Evolutionary conservation across 305 asterid genomes (phyloP).

Genomic region (Fraxinus ornus): DNA sequence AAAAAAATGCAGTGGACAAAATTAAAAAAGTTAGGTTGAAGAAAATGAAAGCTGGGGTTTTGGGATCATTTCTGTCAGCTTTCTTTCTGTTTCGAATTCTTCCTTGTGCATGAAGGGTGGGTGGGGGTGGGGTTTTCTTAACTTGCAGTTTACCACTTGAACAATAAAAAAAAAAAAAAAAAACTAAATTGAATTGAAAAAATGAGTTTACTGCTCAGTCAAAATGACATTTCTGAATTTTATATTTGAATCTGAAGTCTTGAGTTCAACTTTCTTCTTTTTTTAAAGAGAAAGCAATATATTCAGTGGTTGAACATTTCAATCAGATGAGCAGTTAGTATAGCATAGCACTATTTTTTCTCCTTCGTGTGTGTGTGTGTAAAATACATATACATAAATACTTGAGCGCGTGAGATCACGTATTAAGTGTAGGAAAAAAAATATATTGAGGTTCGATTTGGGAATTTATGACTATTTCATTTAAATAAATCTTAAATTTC

Average conservation of each 20-base stretch:
- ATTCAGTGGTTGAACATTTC: constrained; percentile 21
- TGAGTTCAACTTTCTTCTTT: constrained; percentile 24
- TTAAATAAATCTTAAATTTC: too few species aligned
- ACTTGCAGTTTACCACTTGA: constrained; percentile 57
- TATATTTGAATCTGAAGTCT: constrained; percentile 43
- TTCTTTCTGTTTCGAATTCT: constrained; percentile 5
- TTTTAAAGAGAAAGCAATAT: constrained; percentile 31
- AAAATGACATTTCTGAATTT: constrained; percentile 21
- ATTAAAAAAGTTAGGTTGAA: constrained; percentile 36
- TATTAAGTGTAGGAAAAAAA: background rate
- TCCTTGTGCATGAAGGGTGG: constrained; percentile 35
- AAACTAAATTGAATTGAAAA: constrained; percentile 14
- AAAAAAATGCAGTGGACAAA: constrained; percentile 27
- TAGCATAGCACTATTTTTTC: background rate
- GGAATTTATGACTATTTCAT: background rate
- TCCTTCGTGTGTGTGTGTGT: background rate
- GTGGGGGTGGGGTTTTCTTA: constrained; percentile 57
- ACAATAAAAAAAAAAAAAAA: constrained; percentile 27
- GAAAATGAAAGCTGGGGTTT: constrained; percentile 40
- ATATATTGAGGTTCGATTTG: background rate
- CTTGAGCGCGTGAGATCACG: background rate
- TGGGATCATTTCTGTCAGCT: constrained; percentile 33
- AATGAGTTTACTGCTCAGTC: constrained; percentile 10
- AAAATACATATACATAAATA: background rate
- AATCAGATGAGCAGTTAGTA: background rate